These are phyloP conservation scores for Xylariaceae sp. DNA, from an alignment of 2,329 filamentous ascomycete genomes.

Conservation along the genomic window DNA sequence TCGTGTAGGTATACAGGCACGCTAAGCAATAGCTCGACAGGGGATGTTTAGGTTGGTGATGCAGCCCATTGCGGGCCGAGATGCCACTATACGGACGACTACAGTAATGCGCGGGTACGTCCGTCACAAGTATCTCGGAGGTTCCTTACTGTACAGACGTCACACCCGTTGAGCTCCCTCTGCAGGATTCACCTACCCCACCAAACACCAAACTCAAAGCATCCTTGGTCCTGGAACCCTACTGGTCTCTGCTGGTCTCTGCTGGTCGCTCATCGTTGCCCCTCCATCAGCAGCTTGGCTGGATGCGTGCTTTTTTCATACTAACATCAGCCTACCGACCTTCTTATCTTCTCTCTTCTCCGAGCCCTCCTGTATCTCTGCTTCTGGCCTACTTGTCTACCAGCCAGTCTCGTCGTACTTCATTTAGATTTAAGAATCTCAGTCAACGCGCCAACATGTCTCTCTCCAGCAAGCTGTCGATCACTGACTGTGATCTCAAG, in stretches of 20 bases:
- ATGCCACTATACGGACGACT: neutral
- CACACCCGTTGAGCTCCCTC: neutral
- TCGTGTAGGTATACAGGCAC: neutral
- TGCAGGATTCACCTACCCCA: constrained; percentile 15
- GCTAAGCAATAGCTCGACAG: neutral
- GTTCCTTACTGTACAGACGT: neutral
- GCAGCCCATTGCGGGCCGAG: neutral
- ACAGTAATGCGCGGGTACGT: too few relatives aligned
- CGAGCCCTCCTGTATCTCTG: constrained; percentile 4
- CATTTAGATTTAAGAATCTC: neutral
- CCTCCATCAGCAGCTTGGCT: constrained; percentile 23
- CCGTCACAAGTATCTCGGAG: neutral
- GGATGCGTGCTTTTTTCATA: constrained; percentile 25
- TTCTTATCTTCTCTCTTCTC: constrained; percentile 11
- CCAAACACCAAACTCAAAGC: constrained; percentile 12
- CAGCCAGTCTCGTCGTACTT: neutral
- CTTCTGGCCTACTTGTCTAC: constrained; percentile 16
- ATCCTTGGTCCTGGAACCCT: neutral
- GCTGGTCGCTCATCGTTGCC: constrained; percentile 12
- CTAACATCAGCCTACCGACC: constrained; percentile 10
- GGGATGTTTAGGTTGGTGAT: neutral
- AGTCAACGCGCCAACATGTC: constrained; percentile 61
- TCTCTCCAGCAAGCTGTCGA: constrained; percentile 96
- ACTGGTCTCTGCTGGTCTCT: neutral
- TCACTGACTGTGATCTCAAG: constrained; percentile 94